Conservation (phyloP, 2,329 filamentous ascomycete species). For the Cadophora gregata region DNA sequence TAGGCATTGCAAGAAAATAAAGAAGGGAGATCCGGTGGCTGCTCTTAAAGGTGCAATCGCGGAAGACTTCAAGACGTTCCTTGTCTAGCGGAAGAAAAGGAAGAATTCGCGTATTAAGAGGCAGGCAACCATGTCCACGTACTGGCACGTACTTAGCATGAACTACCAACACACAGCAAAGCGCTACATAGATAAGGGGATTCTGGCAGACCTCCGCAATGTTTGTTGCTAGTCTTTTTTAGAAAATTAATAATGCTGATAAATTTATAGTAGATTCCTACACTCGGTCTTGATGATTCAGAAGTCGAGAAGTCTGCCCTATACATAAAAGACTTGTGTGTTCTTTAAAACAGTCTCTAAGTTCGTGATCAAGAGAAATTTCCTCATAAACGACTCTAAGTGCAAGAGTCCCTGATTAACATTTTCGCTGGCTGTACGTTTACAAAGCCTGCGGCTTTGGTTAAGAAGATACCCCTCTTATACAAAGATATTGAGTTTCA, state of each 20-base stretch:
- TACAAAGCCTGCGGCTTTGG: constrained; percentile 38
- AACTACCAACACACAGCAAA: constrained; percentile 20
- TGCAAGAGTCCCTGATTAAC: constrained; percentile 35
- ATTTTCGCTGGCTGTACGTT: constrained; percentile 37
- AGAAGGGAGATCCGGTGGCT: constrained; percentile 23
- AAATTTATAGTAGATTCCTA: constrained; percentile 30
- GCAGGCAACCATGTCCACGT: constrained; percentile 33
- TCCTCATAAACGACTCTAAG: constrained; percentile 37
- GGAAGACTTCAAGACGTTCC: constrained; percentile 37
- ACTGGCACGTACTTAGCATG: constrained; percentile 30
- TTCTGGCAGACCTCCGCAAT: constrained; percentile 37
- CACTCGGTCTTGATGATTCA: constrained; percentile 13
- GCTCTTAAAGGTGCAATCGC: constrained; percentile 15
- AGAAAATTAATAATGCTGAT: constrained; percentile 13
- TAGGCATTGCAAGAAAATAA: constrained; percentile 31
- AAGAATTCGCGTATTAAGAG: constrained; percentile 37
- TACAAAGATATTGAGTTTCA: constrained; percentile 42
- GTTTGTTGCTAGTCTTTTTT: constrained; percentile 18
- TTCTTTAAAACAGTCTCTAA: constrained; percentile 13
- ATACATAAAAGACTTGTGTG: constrained; percentile 1
- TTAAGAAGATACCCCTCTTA: constrained; percentile 31
- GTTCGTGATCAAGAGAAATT: constrained; percentile 11
- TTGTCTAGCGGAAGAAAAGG: constrained; percentile 28
- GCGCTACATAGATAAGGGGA: constrained; percentile 29
- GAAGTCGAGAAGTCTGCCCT: constrained; percentile 10